These are phyloP conservation scores for Xylaria polymorpha DNA, from an alignment of 2,329 filamentous ascomycete species.

Conservation along the genomic window DNA sequence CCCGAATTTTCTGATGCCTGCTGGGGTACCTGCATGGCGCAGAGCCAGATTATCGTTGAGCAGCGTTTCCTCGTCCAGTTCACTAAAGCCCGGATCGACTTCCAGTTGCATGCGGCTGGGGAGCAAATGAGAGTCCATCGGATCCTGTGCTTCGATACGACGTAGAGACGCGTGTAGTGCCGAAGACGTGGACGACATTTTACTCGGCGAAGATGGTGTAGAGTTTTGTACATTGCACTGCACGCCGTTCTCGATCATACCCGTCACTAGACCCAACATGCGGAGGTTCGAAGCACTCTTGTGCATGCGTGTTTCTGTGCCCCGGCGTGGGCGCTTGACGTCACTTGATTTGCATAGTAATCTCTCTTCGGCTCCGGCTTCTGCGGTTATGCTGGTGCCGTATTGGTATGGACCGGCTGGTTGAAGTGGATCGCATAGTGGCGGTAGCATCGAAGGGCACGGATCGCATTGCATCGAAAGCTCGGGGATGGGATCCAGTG, in stretches of 20 bases:
- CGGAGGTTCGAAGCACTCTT: conserved; percentile 41
- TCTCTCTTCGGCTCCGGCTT: conserved; percentile 13
- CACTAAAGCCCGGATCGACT: conserved; percentile 40
- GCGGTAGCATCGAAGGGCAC: conserved; percentile 24
- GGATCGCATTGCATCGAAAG: conserved; percentile 26
- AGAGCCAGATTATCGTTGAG: conserved; percentile 38
- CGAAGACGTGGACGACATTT: conserved; percentile 20
- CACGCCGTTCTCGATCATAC: conserved; percentile 48
- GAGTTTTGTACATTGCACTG: conserved; percentile 48
- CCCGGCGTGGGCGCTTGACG: conserved; percentile 28
- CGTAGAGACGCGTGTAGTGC: conserved; percentile 9
- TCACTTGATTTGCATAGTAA: conserved; percentile 11
- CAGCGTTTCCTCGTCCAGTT: conserved; percentile 38
- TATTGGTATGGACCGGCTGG: conserved; percentile 22
- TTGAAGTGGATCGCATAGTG: conserved; percentile 22
- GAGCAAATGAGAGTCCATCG: conserved; percentile 29
- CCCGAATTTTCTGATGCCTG: conserved; percentile 44
- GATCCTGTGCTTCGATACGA: conserved; percentile 30
- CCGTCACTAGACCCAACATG: conserved; percentile 42
- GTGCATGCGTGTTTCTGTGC: conserved; percentile 34
- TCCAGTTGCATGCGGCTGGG: conserved; percentile 40
- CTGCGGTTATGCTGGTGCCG: not conserved
- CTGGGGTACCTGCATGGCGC: conserved; percentile 42
- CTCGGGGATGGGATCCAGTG: conserved; percentile 30
- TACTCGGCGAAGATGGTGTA: conserved; percentile 37